A percentile compares a stretch with the other conserved stretches of the same genome.
phyloP scores from a whole-genome alignment of 495 filamentous ascomycete genomes.

The Penicillium paxilli region DNA sequence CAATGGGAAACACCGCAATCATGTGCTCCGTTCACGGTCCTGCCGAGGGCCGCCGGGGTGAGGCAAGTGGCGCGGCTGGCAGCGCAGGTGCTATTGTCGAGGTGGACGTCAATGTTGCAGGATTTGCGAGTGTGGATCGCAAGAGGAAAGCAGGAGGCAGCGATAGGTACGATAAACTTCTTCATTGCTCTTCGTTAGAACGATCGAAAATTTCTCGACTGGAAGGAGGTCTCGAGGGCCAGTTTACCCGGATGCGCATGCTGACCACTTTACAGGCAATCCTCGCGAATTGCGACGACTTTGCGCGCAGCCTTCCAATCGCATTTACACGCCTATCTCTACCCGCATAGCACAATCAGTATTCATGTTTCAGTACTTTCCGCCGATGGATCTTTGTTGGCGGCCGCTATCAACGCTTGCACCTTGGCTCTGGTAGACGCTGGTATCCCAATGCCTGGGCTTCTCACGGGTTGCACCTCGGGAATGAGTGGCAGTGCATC shows the following conservation, averaged over 20 bases:
- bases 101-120: conserved; percentile 84
- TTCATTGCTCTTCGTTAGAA: too few species aligned
- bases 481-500: conserved; percentile 70
- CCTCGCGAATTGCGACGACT: conserved; percentile 74
- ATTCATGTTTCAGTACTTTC: conserved; percentile 85
- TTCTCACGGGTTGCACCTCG: conserved; percentile 83
- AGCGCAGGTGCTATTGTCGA: conserved; percentile 60
- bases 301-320: conserved; percentile 71
- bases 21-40: conserved; percentile 91
- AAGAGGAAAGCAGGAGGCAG: conserved; percentile 64
- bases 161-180: conserved; percentile 64
- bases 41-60: conserved; percentile 59
- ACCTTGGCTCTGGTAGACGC: conserved; percentile 93
- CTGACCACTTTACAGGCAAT: conserved; percentile 56
- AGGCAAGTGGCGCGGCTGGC: conserved; percentile 45
- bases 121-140: conserved; percentile 85
- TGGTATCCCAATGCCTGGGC: conserved; percentile 90
- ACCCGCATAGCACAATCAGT: conserved; percentile 81
- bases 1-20: conserved; percentile 95
- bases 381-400: conserved; percentile 87
- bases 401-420: conserved; percentile 85
- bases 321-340: conserved; percentile 79
- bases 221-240: too few species aligned
- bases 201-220: too few species aligned
- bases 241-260: not conserved